Evolutionary conservation across 2,329 filamentous ascomycete species (phyloP), one percentile per base, ranked within the genome.

Genomic region (Rachicladosporium sp.): DNA sequence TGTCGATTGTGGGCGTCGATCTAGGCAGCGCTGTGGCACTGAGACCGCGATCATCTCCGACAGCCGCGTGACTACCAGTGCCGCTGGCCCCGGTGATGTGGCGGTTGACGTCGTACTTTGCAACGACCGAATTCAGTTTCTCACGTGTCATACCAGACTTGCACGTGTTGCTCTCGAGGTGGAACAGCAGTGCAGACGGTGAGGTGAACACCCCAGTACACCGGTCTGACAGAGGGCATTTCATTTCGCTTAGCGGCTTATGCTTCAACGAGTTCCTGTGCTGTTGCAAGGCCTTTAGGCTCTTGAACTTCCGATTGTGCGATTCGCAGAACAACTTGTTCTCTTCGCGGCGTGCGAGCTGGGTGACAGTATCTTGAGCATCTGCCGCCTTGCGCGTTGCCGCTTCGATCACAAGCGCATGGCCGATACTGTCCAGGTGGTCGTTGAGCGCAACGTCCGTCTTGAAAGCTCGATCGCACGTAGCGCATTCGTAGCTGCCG

Each of bases 181-280:
- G 48, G 1, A 34, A 21, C 9, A 48, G 19, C 10, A 50, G 29
- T 3, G 43, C 44, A 2, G 48, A 47, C 8, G 43, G 40, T 29
- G 41, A 37, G 2, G 30, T 42, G 36, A 48, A 49, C 2, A 8
- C 11, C n/a, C 37, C 34, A 1, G 19, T 36, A 33, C 47, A 50
- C 23, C 7, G 23, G 6, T 27, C 23, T 1, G 46, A 47, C 3
- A 47, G 10, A 6, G 44, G 40, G 19, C 48, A 50, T 10, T 35
- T 35, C 3, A 50, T 27, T 3, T 40, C 37, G 36, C 41, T 40
- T 2, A 44, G 33, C 9, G 38, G 44, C 10, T 43, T 43, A 42
- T 50, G 48, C 40, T 44, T 47, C 29, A 37, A 8, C 1, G 46
- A 50, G 6, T n/a, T 13, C 27, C 46, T 50, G 38, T 50, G 47